A percentile compares a stretch with the other conserved stretches of the same genome.
Conservation (phyloP, 805 yeast species). For the Wickerhamiella vanderwaltii region DNA sequence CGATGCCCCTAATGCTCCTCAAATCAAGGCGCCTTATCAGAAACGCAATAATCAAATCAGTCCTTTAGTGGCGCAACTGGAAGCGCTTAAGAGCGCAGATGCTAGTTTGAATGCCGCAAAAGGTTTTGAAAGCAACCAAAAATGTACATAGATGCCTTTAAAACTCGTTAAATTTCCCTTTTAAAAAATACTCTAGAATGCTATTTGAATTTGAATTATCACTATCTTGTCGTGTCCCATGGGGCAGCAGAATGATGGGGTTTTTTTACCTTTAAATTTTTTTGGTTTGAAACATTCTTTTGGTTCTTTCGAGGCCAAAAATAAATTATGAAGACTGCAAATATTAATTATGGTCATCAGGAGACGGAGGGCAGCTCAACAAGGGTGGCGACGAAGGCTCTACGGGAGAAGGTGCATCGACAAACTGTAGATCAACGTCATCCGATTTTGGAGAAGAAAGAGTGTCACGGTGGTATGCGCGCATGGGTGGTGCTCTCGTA, state of each 20-base stretch:
- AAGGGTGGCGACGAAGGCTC: slow-evolving; percentile 12
- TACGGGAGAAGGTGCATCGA: slow-evolving; percentile 6
- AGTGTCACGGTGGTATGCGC: slow-evolving; percentile 7
- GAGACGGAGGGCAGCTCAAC: slow-evolving; percentile 22
- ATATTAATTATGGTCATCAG: slow-evolving; percentile 14
- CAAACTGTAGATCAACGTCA: slow-evolving; percentile 7
- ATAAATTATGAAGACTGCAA: too few species aligned
- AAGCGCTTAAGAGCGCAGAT: slow-evolving; percentile 16
- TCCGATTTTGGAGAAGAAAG: slow-evolving; percentile 5
- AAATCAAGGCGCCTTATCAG: slow-evolving; percentile 18
- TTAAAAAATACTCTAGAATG: too few species aligned
- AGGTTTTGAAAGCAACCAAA: slow-evolving; percentile 1
- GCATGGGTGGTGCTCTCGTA: slow-evolving; percentile 2
- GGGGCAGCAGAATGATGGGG: too few species aligned
- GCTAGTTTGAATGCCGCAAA: slow-evolving; percentile 1
- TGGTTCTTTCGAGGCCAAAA: too few species aligned
- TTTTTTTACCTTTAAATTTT: too few species aligned
- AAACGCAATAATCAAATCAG: slow-evolving; percentile 14
- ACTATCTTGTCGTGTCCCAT: too few species aligned
- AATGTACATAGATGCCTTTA: neutral
- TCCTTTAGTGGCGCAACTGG: slow-evolving; percentile 20
- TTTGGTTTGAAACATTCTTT: too few species aligned
- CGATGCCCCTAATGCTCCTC: slow-evolving; percentile 45
- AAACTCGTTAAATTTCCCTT: neutral
- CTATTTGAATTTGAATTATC: too few species aligned